Evolutionary conservation across 2,329 filamentous ascomycete genomes (phyloP), one percentile per base, ranked within the genome.

Genomic region (Pseudogymnoascus sp.): DNA sequence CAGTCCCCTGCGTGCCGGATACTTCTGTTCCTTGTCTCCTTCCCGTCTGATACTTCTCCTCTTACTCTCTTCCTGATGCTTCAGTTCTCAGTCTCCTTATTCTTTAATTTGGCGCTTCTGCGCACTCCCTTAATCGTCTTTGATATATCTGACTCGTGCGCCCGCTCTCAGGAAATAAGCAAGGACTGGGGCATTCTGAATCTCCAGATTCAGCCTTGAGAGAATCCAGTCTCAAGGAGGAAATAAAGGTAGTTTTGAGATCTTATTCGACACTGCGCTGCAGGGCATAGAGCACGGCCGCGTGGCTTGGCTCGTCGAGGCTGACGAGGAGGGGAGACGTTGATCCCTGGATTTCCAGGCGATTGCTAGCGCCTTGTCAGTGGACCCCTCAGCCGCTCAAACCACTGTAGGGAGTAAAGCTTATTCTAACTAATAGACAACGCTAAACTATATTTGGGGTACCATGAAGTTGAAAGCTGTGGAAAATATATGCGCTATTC

Each of bases 371-470:
- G 42, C 21, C 3, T 27, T 29, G 25, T 9, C n/a, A n/a, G n/a
- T 21, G 42, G 42, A n/a, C 21, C n/a, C 42, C 25, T 45, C 40
- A 45, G 40, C 40, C 40, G 21, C 40, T 21, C 40, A 45, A 45
- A 45, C 42, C 42, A 15, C 29, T 13, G n/a, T n/a, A n/a, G n/a
- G n/a, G n/a, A n/a, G 29, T 2, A 48, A 48, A 48, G 42, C 42
- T 48, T 48, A 5, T 31, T 15, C n/a, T 15, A 15, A 10, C 35
- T 12, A 61, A 48, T 15, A 21, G n/a, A 12, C 6, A 5, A 33
- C 25, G 21, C 12, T 60, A 61, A 48, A 31, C 59, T 18, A 21
- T 13, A 63, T 61, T 63, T 61, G 59, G 62, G 62, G 59, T 40
- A 25, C n/a, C 59, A 61, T 25, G 62, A 63, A 58, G 62, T 58